Evolutionary conservation across 1,284 basidiomycete species (phyloP), one percentile per base, ranked within the genome.

Genomic region (Mycosarcoma mackinlayi): DNA sequence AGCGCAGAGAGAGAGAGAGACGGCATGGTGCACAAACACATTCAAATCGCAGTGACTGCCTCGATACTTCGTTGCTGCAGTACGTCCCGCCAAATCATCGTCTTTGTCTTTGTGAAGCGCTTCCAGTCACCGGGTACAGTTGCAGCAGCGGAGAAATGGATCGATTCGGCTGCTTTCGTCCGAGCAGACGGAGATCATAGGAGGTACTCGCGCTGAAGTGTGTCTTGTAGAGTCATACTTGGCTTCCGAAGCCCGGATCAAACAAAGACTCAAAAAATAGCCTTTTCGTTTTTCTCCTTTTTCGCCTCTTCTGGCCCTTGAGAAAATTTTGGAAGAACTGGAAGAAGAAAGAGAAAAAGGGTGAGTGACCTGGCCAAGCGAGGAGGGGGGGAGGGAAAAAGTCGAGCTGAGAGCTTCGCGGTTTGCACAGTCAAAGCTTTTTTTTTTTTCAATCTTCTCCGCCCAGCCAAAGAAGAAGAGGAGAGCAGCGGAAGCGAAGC

Each of bases 151-250:
- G 14, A 14, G 30, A 8, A 11, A 35, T 8, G 33, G 13, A 35
- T 35, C 16, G n/a, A 14, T 37, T 60, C 50, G 57, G 58, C 28
- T 47, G 46, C 51, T 49, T 54, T 61, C 59, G 51, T 34, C 59
- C 59, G 52, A 61, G 58, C 58, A 47, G 38, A 27, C 23, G 13
- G 13, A 11, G 10, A n/a, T 39, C 24, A 41, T 27, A 41, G 25
- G 25, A n/a, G n/a, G n/a, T n/a, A n/a, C n/a, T n/a, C n/a, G n/a
- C n/a, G n/a, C n/a, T n/a, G n/a, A n/a, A 18, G 41, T 11, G n/a
- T 41, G 40, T 9, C 24, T n/a, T n/a, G n/a, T n/a, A n/a, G n/a
- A n/a, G n/a, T n/a, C n/a, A n/a, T n/a, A 24, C 35, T 37, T n/a
- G 6, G 35, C 35, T 2, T 37, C 5, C 5, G 35, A 18, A 19